Percentiles rank a stretch among this genome's conserved stretches.
These are phyloP conservation scores for Fusarium torulosum DNA, from an alignment of 2,329 filamentous ascomycete species.

Conservation along the genomic window DNA sequence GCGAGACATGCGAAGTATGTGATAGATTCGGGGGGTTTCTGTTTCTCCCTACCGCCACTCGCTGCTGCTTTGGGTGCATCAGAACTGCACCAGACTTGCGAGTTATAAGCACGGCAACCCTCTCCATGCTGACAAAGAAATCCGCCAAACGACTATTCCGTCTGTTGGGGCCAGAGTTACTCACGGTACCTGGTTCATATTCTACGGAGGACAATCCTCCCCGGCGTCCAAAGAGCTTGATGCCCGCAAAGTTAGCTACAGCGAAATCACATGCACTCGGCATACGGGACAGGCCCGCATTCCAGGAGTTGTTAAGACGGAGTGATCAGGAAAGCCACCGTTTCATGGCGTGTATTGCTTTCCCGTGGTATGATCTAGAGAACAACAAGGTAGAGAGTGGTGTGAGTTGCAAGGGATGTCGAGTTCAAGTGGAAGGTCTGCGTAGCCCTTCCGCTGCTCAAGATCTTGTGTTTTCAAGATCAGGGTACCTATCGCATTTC, in stretches of 20 bases:
- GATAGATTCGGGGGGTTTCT: conserved; percentile 11
- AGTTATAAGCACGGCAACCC: background rate
- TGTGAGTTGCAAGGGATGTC: conserved; percentile 9
- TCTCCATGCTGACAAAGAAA: background rate
- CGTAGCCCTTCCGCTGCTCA: no score
- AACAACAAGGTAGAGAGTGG: background rate
- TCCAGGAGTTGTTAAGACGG: no score
- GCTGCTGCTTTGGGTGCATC: conserved; percentile 31
- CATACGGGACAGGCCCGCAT: no score
- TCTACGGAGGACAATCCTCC: no score
- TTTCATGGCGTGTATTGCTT: background rate
- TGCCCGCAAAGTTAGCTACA: no score
- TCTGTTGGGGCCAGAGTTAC: background rate
- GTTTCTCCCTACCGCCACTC: conserved; percentile 3
- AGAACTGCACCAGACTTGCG: background rate
- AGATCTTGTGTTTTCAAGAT: no score
- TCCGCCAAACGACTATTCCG: no score
- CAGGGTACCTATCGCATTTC: no score
- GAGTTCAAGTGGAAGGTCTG: background rate
- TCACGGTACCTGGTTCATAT: no score
- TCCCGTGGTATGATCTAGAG: background rate
- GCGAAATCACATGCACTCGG: no score
- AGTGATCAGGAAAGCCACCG: background rate
- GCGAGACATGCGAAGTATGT: background rate
- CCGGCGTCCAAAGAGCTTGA: no score